These are phyloP conservation scores for Porcisia hertigi DNA, from an alignment of 208 protist species.

Conservation along the genomic window DNA sequence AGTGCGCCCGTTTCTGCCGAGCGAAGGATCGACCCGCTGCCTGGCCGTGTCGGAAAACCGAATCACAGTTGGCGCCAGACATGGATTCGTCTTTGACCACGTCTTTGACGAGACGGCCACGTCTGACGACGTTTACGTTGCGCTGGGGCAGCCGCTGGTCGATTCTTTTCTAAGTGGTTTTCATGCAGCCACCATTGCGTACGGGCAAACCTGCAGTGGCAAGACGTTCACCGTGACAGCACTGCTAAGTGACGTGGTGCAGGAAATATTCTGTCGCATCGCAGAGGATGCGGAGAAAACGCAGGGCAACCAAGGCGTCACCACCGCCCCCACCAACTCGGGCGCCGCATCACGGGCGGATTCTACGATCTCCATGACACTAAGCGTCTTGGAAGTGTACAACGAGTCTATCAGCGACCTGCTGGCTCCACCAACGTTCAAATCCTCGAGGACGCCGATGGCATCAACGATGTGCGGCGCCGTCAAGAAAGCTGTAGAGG, in stretches of 20 bases:
- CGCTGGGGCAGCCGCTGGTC: slow-evolving; percentile 74
- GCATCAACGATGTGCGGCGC: neutral
- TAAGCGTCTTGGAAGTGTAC: slow-evolving; percentile 94
- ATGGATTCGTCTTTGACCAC: slow-evolving; percentile 91
- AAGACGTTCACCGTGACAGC: slow-evolving; percentile 95
- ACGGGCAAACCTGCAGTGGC: slow-evolving; percentile 94
- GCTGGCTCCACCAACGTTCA: slow-evolving; percentile 25
- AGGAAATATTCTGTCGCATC: slow-evolving; percentile 79
- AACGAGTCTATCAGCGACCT: slow-evolving; percentile 93
- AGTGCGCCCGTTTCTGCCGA: slow-evolving; percentile 83
- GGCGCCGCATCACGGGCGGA: neutral
- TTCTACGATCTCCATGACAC: slow-evolving; percentile 28
- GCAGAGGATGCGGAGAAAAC: slow-evolving; percentile 32
- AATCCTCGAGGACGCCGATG: neutral
- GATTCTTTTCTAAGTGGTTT: slow-evolving; percentile 84
- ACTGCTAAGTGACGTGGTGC: slow-evolving; percentile 76
- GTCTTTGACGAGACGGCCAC: slow-evolving; percentile 73
- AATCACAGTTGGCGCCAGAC: slow-evolving; percentile 81
- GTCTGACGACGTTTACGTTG: slow-evolving; percentile 74
- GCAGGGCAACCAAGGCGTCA: slow-evolving; percentile 1
- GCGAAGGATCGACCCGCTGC: slow-evolving; percentile 63
- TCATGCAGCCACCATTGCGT: slow-evolving; percentile 93
- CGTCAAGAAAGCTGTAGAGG: neutral
- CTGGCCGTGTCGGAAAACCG: slow-evolving; percentile 59
- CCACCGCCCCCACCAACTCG: neutral